These are phyloP conservation scores for Zasmidium citrigriseum DNA, from an alignment of 2,329 filamentous ascomycete genomes.

Conservation along the genomic window DNA sequence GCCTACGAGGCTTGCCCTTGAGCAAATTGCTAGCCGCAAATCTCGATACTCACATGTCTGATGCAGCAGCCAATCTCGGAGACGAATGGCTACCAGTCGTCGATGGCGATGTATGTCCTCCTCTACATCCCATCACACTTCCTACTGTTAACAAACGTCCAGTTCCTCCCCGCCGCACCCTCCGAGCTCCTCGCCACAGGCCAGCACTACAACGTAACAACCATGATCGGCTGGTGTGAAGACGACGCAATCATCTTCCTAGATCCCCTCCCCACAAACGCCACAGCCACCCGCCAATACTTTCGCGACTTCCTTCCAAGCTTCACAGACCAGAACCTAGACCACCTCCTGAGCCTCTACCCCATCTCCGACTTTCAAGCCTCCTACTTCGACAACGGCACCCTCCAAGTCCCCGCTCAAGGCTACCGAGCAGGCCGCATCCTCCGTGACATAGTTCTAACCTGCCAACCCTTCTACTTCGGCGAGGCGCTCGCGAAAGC, in stretches of 20 bases:
- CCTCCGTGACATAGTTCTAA: slow-evolving; percentile 55
- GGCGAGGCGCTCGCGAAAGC: slow-evolving; percentile 42
- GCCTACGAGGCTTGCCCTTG: slow-evolving; percentile 48
- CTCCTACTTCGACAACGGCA: slow-evolving; percentile 33
- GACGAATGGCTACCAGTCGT: slow-evolving; percentile 55
- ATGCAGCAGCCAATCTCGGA: slow-evolving; percentile 42
- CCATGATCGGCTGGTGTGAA: slow-evolving; percentile 46
- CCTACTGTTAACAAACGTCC: slow-evolving; percentile 29
- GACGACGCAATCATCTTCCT: slow-evolving; percentile 42
- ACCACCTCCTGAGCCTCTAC: slow-evolving; percentile 36
- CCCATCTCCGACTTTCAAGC: slow-evolving; percentile 46
- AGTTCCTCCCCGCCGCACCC: slow-evolving; percentile 45
- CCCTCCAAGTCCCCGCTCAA: slow-evolving; percentile 41
- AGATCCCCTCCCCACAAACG: slow-evolving; percentile 38
- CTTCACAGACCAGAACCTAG: slow-evolving; percentile 33
- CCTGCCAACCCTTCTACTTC: slow-evolving; percentile 50
- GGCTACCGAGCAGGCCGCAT: slow-evolving; percentile 54
- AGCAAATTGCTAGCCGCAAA: slow-evolving; percentile 47
- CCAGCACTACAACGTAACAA: slow-evolving; percentile 41
- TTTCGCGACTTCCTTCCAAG: slow-evolving; percentile 43
- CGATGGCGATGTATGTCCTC: slow-evolving; percentile 42
- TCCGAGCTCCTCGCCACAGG: slow-evolving; percentile 42
- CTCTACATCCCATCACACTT: background rate
- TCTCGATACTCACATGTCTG: slow-evolving; percentile 42
- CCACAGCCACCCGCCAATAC: slow-evolving; percentile 38